These are phyloP conservation scores for Rhododendron simsii DNA, from an alignment of 148 eudicot genomes.

Conservation along the genomic window DNA sequence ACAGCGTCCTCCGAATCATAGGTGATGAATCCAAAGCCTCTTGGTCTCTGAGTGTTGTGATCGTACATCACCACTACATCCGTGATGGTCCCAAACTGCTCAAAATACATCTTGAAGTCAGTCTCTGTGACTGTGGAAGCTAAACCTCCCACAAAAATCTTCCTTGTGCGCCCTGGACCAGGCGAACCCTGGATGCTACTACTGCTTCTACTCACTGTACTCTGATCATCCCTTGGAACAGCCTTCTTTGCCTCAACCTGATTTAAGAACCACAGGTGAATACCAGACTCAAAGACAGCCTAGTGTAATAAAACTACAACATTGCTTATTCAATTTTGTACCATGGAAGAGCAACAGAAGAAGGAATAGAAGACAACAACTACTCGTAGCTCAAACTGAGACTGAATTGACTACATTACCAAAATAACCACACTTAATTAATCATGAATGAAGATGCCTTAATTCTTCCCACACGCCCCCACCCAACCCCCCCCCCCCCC, in stretches of 20 bases:
- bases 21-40: conserved; percentile 39
- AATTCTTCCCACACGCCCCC: neutral
- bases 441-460: neutral
- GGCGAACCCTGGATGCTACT: conserved; percentile 35
- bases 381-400: neutral
- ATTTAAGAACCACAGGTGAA: neutral
- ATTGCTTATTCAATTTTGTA: neutral
- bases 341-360: neutral
- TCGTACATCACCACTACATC: conserved; percentile 38
- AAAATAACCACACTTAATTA: neutral
- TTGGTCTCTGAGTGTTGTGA: conserved; percentile 36
- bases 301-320: neutral
- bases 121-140: conserved; percentile 29
- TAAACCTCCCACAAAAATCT: conserved; percentile 34
- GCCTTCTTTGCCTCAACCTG: conserved; percentile 42
- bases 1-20: conserved; percentile 32
- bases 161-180: conserved; percentile 27
- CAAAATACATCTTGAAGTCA: conserved; percentile 30
- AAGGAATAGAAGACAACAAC: neutral
- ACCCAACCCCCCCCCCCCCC: neutral
- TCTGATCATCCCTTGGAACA: conserved; percentile 37
- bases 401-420: neutral
- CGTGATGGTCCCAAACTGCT: conserved; percentile 29
- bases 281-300: neutral
- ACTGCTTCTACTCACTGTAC: conserved; percentile 28